Evolutionary conservation across 495 filamentous ascomycete species (phyloP).

Genomic region (Talaromyces thailandensis): DNA sequence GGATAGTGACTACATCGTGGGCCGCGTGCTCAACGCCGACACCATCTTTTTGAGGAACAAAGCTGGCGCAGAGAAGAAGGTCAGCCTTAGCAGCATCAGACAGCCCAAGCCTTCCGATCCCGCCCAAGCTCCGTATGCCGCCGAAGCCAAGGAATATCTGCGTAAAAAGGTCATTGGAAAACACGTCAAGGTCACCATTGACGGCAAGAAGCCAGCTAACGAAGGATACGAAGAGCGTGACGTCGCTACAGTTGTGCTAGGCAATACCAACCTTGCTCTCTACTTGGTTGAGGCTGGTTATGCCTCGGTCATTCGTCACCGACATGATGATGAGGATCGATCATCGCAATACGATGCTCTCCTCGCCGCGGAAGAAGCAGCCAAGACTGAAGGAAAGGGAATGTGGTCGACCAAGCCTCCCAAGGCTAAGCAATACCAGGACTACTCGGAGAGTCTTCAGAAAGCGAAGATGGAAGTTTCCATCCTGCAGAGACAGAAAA

Average conservation of each 20-base stretch:
- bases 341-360: constrained; percentile 91
- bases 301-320: constrained; percentile 86
- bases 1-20: constrained; percentile 69
- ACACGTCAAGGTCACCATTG: constrained; percentile 75
- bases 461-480: constrained; percentile 92
- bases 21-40: constrained; percentile 80
- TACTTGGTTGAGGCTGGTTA: constrained; percentile 84
- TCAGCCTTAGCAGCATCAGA: constrained; percentile 85
- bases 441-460: constrained; percentile 85
- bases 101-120: constrained; percentile 79
- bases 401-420: constrained; percentile 88
- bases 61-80: constrained; percentile 74
- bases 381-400: constrained; percentile 77
- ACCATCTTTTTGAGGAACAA: constrained; percentile 79
- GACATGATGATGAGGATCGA: constrained; percentile 84
- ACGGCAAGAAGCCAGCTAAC: constrained; percentile 82
- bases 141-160: constrained; percentile 93
- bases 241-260: constrained; percentile 75
- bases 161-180: constrained; percentile 93
- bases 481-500: constrained; percentile 77
- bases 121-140: constrained; percentile 74
- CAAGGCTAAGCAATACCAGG: constrained; percentile 67
- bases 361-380: constrained; percentile 77
- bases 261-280: constrained; percentile 80
- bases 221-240: constrained; percentile 93